Conservation (phyloP, 352 stramenopile species). For the Globisporangium recalcitrans region DNA sequence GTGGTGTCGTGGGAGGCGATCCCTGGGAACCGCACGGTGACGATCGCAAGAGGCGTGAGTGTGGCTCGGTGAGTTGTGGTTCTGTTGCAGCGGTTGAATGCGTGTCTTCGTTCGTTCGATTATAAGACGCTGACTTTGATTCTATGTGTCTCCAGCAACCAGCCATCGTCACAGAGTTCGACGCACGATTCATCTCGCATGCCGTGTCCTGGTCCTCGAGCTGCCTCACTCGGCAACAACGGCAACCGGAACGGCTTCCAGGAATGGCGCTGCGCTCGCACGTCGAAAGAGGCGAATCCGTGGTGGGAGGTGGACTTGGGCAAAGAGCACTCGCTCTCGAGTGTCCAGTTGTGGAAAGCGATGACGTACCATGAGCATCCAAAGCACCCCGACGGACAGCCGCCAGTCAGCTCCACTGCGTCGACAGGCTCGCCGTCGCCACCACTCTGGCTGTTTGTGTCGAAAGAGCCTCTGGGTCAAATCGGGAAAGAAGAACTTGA, state of each 20-base stretch:
- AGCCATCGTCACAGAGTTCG: constrained; percentile 47
- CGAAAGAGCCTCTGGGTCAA: constrained; percentile 29
- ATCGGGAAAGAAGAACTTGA: background rate
- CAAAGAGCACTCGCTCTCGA: constrained; percentile 24
- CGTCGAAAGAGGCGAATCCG: constrained; percentile 42
- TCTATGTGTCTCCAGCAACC: constrained; percentile 26
- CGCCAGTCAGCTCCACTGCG: constrained; percentile 32
- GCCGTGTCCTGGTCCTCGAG: constrained; percentile 36
- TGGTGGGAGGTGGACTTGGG: constrained; percentile 77
- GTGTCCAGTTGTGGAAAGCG: constrained; percentile 60
- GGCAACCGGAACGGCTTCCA: constrained; percentile 62
- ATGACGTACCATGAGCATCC: constrained; percentile 69
- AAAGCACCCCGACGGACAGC: constrained; percentile 32
- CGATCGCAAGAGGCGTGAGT: constrained; percentile 34
- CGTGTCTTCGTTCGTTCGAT: too few species aligned
- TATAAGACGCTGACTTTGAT: too few species aligned
- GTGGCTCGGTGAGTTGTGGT: constrained; percentile 34
- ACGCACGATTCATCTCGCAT: constrained; percentile 35
- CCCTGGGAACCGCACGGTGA: constrained; percentile 61
- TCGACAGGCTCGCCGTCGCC: constrained; percentile 27
- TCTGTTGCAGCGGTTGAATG: too few species aligned
- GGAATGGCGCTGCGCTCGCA: constrained; percentile 66
- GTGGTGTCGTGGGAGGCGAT: constrained; percentile 70
- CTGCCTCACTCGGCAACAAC: constrained; percentile 51
- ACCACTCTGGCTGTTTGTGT: constrained; percentile 57